Percentiles rank a stretch among this genome's conserved stretches.
These are phyloP conservation scores for Thermomyces lanuginosus DNA, from an alignment of 2,329 filamentous ascomycete genomes.

Conservation along the genomic window DNA sequence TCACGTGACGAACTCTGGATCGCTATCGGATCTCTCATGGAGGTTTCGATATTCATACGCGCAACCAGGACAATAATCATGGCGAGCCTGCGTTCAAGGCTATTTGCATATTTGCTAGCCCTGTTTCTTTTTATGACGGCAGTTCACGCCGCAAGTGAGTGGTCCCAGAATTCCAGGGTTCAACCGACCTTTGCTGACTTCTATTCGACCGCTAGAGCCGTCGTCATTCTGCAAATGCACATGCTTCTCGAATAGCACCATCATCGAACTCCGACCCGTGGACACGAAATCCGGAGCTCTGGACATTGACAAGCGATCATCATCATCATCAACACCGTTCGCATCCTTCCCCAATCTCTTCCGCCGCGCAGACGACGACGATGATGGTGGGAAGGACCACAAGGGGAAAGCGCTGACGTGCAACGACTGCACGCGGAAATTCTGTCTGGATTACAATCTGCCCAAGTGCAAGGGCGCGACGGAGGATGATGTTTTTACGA, in stretches of 20 bases:
- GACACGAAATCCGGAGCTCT: conserved; percentile 1
- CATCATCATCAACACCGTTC: no score
- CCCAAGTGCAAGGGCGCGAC: conserved; percentile 45
- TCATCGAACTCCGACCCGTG: conserved; percentile 43
- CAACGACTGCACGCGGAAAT: conserved; percentile 51
- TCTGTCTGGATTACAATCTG: conserved; percentile 46
- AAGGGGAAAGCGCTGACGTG: conserved; percentile 36
- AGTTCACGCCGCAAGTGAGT: no score
- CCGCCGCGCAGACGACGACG: not conserved
- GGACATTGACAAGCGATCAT: not conserved
- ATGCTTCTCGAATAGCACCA: conserved; percentile 50
- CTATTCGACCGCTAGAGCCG: conserved; percentile 17
- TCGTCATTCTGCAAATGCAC: conserved; percentile 59
- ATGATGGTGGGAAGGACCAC: conserved; percentile 12
- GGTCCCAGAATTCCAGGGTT: no score
- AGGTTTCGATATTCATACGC: no score
- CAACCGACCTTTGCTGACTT: not conserved
- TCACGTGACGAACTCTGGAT: no score
- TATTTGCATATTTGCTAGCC: no score
- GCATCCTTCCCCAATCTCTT: no score
- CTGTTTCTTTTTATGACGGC: no score
- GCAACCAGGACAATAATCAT: no score
- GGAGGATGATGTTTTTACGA: conserved; percentile 48
- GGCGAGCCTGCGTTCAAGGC: no score
- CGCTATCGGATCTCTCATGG: no score